Evolutionary conservation across 1,139 yeast species (phyloP), one percentile per base, ranked within the genome.

Genomic region (Blastobotrys aristatus): DNA sequence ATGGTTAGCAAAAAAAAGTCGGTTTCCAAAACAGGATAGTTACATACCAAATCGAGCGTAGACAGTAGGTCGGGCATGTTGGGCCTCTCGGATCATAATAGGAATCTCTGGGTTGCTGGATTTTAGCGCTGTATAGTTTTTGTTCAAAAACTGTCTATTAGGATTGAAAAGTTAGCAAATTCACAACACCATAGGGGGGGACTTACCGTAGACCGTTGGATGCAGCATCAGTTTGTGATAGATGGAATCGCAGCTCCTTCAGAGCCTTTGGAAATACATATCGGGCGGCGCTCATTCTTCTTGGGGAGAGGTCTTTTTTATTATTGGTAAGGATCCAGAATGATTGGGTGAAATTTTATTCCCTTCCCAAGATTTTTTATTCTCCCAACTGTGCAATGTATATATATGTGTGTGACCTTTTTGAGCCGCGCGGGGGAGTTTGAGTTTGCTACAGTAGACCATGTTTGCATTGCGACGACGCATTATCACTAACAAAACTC

Each of bases 231-330:
- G 85, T 76, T 67, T 84, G 94, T 45, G 88, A 82, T 55, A 85
- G 75, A 62, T 84, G 87, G 68, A 85, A 84, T 66, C 95, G 78
- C 61, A 85, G 74, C 71, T 85, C 94, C 64, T 75, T 84, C 57
- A 85, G 75, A 24, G 85, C 77, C 51, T 72, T 70, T 39, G 90
- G 86, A 53, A 84, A 71, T 43, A 76, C 75, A 62, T 76, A 76
- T 64, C 77, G 81, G 50, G 72, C 60, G 50, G 72, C 60, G 39
- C 82, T 73, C 81, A 78, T 77, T 53, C n/a, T n/a, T n/a, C n/a
- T n/a, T n/a, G n/a, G n/a, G n/a, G n/a, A n/a, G n/a, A n/a, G n/a
- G n/a, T n/a, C n/a, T n/a, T 27, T 49, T 18, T 31, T 14, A 27
- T 41, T 18, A 11, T 27, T 21, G n/a, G 14, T 20, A 11, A 6